Evolutionary conservation across 805 yeast genomes (phyloP).

Genomic region (Yarrowia sp.): DNA sequence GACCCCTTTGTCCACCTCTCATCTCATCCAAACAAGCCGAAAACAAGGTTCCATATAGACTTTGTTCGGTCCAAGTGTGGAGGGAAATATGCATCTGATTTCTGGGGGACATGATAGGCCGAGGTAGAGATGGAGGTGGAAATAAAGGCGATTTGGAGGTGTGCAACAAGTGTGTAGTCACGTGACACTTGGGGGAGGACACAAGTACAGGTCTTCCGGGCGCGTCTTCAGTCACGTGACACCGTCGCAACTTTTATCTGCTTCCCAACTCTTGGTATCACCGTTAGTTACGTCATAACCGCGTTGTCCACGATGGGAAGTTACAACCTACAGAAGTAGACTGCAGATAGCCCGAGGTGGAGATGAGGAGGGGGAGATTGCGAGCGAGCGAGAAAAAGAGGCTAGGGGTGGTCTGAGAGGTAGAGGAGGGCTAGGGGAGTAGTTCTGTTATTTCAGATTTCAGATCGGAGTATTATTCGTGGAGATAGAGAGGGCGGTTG

Average conservation of each 20-base stretch:
- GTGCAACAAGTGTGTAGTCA: background rate
- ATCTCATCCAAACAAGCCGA: background rate
- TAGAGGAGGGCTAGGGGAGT: background rate
- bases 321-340: background rate
- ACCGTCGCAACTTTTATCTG: too few relatives aligned
- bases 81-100: slow-evolving; percentile 22
- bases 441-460: background rate
- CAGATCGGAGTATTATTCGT: background rate
- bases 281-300: slow-evolving; percentile 23
- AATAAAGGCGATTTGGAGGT: background rate
- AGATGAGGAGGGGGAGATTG: background rate
- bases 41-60: background rate
- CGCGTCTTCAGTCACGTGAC: too few relatives aligned
- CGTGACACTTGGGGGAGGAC: background rate
- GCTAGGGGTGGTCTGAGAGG: background rate
- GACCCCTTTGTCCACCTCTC: too few relatives aligned
- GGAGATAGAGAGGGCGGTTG: background rate
- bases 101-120: slow-evolving; percentile 37
- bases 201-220: too few relatives aligned
- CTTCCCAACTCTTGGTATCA: background rate
- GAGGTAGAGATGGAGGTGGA: slow-evolving; percentile 1
- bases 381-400: too few relatives aligned
- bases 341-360: background rate
- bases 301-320: slow-evolving; percentile 28
- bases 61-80: slow-evolving; percentile 16